Base-by-base conservation (phyloP, 768 basidiomycete species). In the Antrodiella citrinella region DNA sequence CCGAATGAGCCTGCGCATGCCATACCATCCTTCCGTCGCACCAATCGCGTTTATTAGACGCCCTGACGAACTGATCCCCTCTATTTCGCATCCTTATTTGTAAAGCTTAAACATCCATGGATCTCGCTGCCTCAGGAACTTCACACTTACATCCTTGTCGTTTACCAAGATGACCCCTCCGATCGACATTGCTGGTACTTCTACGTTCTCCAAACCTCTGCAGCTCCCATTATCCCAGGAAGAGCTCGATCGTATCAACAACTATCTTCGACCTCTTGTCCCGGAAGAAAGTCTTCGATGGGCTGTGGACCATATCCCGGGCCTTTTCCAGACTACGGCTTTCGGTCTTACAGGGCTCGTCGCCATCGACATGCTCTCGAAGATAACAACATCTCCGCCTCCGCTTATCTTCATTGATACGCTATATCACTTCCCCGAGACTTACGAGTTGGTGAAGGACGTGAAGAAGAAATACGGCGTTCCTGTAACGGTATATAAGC, bases 401-500 rank as follows among this genome's bases (percentile, higher is more conserved):
- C 91, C 93, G 1, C 76, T 97, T 18, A 92, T 98, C 70, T 98
- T 99, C 71, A 69, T 97, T 63, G 94, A 99, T 70, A 98, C 96
- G 0, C 74, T 98, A 12, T 92, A 97, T 64, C 96, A 98, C 70
- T 99, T 99, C 68, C 72, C 74, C 3, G 91, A 97, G 70, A 98
- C 95, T 3, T 85, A 96, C 60, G 82, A 83, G 50, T 83, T 99
- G 42, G 86, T 94, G 9, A 78, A 84, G 30, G 81, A 83, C n/a
- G 89, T 93, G 15, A 80, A 84, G 60, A 65, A 73, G 57, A 78
- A 73, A 53, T 99, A 98, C 65, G 71, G 72, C n/a, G 72, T 81
- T 35, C 75, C 77, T 3, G 71, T 97, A 3, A 76, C 84, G 63
- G 78, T 89, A 4, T 96, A 82, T 72, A 84, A 75, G 56, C 95